Evolutionary conservation across 495 filamentous ascomycete genomes (phyloP).

Genomic region (Astrothelium macrocarpum): DNA sequence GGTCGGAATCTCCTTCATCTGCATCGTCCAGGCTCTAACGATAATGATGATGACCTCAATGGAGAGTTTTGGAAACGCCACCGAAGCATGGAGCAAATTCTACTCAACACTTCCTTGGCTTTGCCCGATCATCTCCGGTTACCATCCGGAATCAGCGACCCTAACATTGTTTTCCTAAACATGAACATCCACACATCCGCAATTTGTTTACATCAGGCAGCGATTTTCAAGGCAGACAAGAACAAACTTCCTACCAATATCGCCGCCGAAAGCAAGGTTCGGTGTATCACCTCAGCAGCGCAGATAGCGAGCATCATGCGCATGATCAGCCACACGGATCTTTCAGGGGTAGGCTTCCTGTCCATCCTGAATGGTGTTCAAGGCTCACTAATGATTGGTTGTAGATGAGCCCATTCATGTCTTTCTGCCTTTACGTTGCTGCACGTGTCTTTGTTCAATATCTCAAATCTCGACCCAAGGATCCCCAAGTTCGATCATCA

Average conservation of each 20-base stretch:
- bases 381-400: neutral
- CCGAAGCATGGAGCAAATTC: slow-evolving; percentile 75
- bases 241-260: slow-evolving; percentile 69
- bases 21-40: slow-evolving; percentile 76
- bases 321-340: slow-evolving; percentile 83
- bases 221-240: slow-evolving; percentile 94
- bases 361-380: slow-evolving; percentile 1
- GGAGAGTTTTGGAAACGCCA: slow-evolving; percentile 97
- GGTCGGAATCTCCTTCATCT: slow-evolving; percentile 91
- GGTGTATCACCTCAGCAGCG: slow-evolving; percentile 86
- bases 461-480: slow-evolving; percentile 76
- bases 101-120: slow-evolving; percentile 74
- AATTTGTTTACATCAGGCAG: slow-evolving; percentile 95
- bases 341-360: slow-evolving; percentile 56
- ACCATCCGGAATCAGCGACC: slow-evolving; percentile 61
- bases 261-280: slow-evolving; percentile 76
- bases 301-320: slow-evolving; percentile 97
- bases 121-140: slow-evolving; percentile 78
- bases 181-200: slow-evolving; percentile 96
- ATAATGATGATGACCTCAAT: slow-evolving; percentile 79
- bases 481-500: slow-evolving; percentile 70
- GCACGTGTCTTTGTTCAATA: slow-evolving; percentile 95
- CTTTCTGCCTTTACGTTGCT: slow-evolving; percentile 91
- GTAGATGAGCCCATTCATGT: slow-evolving; percentile 93
- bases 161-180: slow-evolving; percentile 89